Percentiles rank a stretch among this genome's conserved stretches.
Conservation (phyloP, 2,329 filamentous ascomycete species). For the Rugonectria rugulosa region DNA sequence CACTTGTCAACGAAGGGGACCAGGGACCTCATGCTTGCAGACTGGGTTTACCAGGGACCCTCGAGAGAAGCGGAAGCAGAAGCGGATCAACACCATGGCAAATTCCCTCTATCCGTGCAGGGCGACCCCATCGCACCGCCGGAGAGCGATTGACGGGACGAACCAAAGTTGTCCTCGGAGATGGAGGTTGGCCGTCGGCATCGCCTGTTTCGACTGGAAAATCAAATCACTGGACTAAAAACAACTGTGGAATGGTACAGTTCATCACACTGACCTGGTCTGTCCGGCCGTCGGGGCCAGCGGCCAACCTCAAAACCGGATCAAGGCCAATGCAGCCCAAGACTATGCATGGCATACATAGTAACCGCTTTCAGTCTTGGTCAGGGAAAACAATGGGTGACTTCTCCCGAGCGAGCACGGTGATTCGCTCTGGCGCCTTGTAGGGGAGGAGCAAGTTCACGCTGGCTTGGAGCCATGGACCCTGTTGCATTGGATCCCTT, state of each 20-base stretch:
- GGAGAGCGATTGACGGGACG: conserved; percentile 12
- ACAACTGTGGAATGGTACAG: conserved; percentile 6
- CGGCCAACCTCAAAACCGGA: conserved; percentile 15
- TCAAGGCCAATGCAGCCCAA: conserved; percentile 21
- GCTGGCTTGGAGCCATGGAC: conserved; percentile 15
- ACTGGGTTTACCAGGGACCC: not conserved
- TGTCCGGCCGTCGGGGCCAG: conserved; percentile 4
- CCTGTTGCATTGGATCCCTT: conserved; percentile 11
- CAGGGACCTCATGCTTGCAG: not conserved
- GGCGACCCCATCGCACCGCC: conserved; percentile 13
- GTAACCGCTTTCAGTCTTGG: not conserved
- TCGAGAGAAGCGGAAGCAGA: conserved; percentile 4
- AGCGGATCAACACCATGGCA: conserved; percentile 8
- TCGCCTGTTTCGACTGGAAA: conserved; percentile 8
- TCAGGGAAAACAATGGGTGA: conserved; percentile 16
- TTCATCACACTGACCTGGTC: conserved; percentile 14
- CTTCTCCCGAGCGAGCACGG: conserved; percentile 9
- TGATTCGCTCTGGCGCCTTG: conserved; percentile 13
- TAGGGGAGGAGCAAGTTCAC: conserved; percentile 16
- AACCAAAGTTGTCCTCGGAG: conserved; percentile 12
- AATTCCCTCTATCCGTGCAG: conserved; percentile 25
- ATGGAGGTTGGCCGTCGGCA: not conserved
- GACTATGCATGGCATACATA: conserved; percentile 23
- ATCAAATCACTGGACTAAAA: not conserved
- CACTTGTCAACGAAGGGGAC: not conserved